Evolutionary conservation across 2,329 filamentous ascomycete genomes (phyloP).

Genomic region (Fusarium praegraminearum): DNA sequence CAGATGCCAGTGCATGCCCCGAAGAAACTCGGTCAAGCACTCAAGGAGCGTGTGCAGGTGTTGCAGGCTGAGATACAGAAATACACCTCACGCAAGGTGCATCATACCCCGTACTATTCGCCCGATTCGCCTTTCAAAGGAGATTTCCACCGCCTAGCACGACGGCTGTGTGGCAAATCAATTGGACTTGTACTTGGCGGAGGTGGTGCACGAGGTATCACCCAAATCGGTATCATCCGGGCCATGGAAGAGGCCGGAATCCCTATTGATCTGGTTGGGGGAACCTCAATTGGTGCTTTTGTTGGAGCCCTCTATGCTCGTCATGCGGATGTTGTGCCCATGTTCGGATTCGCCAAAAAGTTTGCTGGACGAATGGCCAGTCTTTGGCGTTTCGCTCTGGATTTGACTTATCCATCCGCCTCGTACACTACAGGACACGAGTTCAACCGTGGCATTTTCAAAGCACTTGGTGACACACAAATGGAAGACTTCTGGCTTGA

Average conservation of each 20-base stretch:
- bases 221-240: slow-evolving; percentile 93
- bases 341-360: slow-evolving; percentile 97
- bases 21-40: slow-evolving; percentile 82
- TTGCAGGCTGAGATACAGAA: slow-evolving; percentile 98
- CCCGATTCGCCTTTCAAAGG: slow-evolving; percentile 94
- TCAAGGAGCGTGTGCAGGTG: slow-evolving; percentile 94
- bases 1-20: slow-evolving; percentile 80
- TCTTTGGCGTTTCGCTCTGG: slow-evolving; percentile 97
- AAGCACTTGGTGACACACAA: slow-evolving; percentile 95
- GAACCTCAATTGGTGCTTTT: slow-evolving; percentile 96
- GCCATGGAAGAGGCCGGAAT: slow-evolving; percentile 97
- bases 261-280: slow-evolving; percentile 93
- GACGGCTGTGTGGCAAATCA: slow-evolving; percentile 91
- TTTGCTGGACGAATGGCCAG: slow-evolving; percentile 99
- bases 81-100: slow-evolving; percentile 93
- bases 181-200: slow-evolving; percentile 94
- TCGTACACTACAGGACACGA: slow-evolving; percentile 99
- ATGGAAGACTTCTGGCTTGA: slow-evolving; percentile 99
- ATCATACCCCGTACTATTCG: slow-evolving; percentile 88
- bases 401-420: slow-evolving; percentile 94
- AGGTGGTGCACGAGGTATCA: slow-evolving; percentile 90
- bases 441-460: slow-evolving; percentile 99
- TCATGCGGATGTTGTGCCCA: slow-evolving; percentile 95
- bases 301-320: slow-evolving; percentile 95
- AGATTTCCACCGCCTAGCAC: slow-evolving; percentile 92